Evolutionary conservation across 2,329 filamentous ascomycete species (phyloP).

Genomic region (Pseudogymnoascus sp.): DNA sequence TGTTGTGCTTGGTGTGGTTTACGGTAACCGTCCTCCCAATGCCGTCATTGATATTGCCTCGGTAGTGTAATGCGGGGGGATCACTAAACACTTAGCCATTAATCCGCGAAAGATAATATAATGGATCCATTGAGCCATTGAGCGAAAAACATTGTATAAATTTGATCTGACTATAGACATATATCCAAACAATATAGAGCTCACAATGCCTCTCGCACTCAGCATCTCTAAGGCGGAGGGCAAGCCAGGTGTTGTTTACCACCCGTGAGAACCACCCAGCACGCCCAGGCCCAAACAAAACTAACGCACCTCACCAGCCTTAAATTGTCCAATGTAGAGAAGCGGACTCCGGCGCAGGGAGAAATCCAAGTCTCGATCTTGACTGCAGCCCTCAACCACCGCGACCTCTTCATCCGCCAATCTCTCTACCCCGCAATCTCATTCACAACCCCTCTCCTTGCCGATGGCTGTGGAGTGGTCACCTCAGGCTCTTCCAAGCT

Average conservation of each 20-base stretch:
- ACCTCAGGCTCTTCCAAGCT: constrained; percentile 44
- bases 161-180: not conserved
- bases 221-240: constrained; percentile 61
- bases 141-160: not conserved
- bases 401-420: constrained; percentile 89
- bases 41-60: constrained; percentile 1
- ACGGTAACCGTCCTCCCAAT: not conserved
- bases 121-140: not conserved
- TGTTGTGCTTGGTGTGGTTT: not conserved
- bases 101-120: not conserved
- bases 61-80: not conserved
- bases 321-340: constrained; percentile 52
- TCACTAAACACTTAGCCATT: not conserved
- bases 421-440: constrained; percentile 82
- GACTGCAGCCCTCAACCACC: constrained; percentile 84
- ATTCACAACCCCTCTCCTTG: constrained; percentile 69
- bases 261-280: constrained; percentile 47
- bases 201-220: constrained; percentile 24
- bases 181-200: constrained; percentile 2
- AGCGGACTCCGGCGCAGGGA: constrained; percentile 54
- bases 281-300: constrained; percentile 14
- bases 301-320: constrained; percentile 41
- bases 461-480: constrained; percentile 76
- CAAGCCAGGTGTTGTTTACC: constrained; percentile 84
- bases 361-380: constrained; percentile 70